Evolutionary conservation across 176 grass and related monocot species (phyloP).

Genomic region (Bolboschoenus planiculmis): DNA sequence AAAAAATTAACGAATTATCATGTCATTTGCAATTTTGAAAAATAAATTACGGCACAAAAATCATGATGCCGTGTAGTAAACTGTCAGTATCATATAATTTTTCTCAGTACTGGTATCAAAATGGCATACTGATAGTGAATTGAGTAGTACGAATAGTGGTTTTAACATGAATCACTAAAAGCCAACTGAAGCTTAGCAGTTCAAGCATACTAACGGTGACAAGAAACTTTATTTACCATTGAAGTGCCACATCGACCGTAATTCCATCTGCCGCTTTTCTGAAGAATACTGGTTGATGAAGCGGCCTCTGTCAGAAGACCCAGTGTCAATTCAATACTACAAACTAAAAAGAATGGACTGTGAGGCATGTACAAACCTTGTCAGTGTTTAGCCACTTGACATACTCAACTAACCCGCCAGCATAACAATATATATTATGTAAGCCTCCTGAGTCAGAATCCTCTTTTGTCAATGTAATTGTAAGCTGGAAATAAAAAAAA

Average conservation of each 20-base stretch:
- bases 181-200: not conserved
- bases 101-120: not conserved
- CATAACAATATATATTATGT: conserved; percentile 82
- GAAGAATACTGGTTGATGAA: conserved; percentile 79
- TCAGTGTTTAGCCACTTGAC: conserved; percentile 94
- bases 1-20: not conserved
- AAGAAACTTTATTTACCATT: conserved; percentile 54
- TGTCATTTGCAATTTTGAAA: conserved; percentile 11
- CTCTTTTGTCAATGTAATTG: conserved; percentile 82
- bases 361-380: conserved; percentile 49
- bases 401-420: conserved; percentile 93
- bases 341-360: conserved; percentile 4
- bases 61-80: not conserved
- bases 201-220: not conserved
- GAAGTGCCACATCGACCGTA: conserved; percentile 80
- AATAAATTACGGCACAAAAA: not conserved
- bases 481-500: conserved; percentile 42
- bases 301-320: conserved; percentile 44
- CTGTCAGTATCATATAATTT: not conserved
- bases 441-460: conserved; percentile 43
- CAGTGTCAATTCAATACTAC: not conserved
- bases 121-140: not conserved
- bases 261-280: conserved; percentile 67
- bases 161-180: not conserved
- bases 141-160: not conserved